A percentile compares a stretch with the other conserved stretches of the same genome.
Conservation (phyloP, 2,329 filamentous ascomycete species). For the Diaporthe sp. region DNA sequence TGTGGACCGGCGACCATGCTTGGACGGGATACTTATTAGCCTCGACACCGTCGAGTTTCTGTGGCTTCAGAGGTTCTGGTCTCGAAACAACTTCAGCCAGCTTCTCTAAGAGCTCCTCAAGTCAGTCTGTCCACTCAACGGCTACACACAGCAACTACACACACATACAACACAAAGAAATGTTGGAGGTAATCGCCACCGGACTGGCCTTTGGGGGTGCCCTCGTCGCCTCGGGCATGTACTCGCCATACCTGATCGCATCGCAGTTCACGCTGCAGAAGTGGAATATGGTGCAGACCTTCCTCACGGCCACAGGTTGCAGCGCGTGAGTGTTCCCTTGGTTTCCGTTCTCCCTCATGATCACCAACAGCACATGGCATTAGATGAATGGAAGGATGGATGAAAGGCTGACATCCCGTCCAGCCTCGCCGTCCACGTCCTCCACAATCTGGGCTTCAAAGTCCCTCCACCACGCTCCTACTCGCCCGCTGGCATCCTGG, state of each 20-base stretch:
- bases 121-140: neutral
- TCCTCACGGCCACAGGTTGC: constrained; percentile 72
- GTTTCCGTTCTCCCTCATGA: neutral
- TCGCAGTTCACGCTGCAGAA: constrained; percentile 72
- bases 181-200: constrained; percentile 55
- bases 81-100: neutral
- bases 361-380: constrained; percentile 25
- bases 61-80: neutral
- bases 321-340: constrained; percentile 66
- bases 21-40: neutral
- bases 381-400: neutral
- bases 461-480: constrained; percentile 63
- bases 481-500: constrained; percentile 66
- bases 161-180: neutral
- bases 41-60: neutral
- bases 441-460: constrained; percentile 59
- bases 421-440: constrained; percentile 61
- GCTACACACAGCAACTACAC: neutral
- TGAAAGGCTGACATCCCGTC: constrained; percentile 11
- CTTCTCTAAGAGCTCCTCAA: neutral
- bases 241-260: constrained; percentile 71
- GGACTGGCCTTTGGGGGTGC: constrained; percentile 75
- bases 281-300: constrained; percentile 77
- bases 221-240: constrained; percentile 72
- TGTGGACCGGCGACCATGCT: constrained; percentile 8